Percentiles rank a stretch among this genome's conserved stretches.
These are phyloP conservation scores for Waitea zeae DNA, from an alignment of 1,284 basidiomycete species.

Conservation along the genomic window DNA sequence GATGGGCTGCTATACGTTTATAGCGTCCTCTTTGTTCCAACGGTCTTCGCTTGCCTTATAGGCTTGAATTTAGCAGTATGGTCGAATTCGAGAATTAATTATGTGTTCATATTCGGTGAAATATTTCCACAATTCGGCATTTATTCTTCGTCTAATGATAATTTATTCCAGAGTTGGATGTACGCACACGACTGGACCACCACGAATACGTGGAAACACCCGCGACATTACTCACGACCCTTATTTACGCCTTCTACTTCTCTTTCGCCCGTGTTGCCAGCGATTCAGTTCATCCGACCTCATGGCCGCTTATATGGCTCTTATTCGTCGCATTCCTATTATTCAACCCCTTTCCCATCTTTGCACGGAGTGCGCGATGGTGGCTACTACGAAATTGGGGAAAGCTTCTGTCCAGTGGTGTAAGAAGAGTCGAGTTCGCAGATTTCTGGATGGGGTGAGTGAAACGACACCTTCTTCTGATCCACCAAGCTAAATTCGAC, in stretches of 20 bases:
- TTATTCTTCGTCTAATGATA: background rate
- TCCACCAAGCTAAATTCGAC: background rate
- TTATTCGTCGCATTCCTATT: constrained; percentile 42
- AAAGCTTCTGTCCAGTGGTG: constrained; percentile 53
- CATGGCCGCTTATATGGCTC: constrained; percentile 84
- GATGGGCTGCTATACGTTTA: constrained; percentile 70
- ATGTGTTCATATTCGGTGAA: constrained; percentile 78
- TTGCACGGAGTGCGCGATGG: constrained; percentile 48
- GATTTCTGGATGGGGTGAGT: constrained; percentile 73
- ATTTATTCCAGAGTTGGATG: constrained; percentile 49
- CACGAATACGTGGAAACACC: constrained; percentile 78
- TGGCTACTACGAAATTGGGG: constrained; percentile 62
- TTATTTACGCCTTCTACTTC: constrained; percentile 75
- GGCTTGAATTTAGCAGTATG: constrained; percentile 73
- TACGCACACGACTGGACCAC: constrained; percentile 61
- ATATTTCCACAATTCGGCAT: background rate
- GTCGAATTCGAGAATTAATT: constrained; percentile 68
- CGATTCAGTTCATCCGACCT: constrained; percentile 24
- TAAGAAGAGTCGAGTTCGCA: constrained; percentile 61
- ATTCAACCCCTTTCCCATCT: constrained; percentile 62
- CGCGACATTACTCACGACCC: constrained; percentile 61
- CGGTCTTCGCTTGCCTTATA: constrained; percentile 65
- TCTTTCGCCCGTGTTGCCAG: constrained; percentile 54
- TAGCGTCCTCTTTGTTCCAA: constrained; percentile 56
- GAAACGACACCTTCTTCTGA: background rate